A percentile compares a stretch with the other conserved stretches of the same genome.
phyloP scores from a whole-genome alignment of 2,329 filamentous ascomycete genomes.

The Ascochyta koolunga region DNA sequence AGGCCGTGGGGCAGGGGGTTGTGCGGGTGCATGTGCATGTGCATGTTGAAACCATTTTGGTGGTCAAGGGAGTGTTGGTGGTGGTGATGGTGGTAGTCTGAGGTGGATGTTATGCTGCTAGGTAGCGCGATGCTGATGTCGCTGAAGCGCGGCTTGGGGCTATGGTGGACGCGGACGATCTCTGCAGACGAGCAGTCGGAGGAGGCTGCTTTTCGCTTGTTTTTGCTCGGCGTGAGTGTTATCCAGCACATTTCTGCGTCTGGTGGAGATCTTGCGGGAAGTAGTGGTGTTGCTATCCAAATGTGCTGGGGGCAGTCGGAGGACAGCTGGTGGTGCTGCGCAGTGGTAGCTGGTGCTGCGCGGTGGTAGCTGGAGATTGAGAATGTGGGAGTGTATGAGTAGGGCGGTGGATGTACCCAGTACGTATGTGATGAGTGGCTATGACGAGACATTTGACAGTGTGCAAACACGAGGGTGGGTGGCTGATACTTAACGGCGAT shows the following conservation, averaged over 20 bases:
- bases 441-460: constrained; percentile 29
- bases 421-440: constrained; percentile 21
- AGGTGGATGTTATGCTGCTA: constrained; percentile 13
- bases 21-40: constrained; percentile 32
- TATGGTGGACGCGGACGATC: constrained; percentile 36
- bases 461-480: constrained; percentile 9
- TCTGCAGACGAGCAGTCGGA: constrained; percentile 24
- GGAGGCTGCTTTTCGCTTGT: constrained; percentile 18
- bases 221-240: constrained; percentile 35
- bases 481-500: constrained; percentile 24
- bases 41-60: no score
- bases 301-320: constrained; percentile 27
- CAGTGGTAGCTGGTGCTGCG: constrained; percentile 30
- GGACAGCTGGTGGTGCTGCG: constrained; percentile 28
- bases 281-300: constrained; percentile 15
- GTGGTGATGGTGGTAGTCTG: constrained; percentile 8
- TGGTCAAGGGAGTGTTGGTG: constrained; percentile 17
- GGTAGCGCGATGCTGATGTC: constrained; percentile 32
- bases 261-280: background rate
- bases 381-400: constrained; percentile 26
- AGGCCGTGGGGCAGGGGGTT: constrained; percentile 21
- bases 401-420: constrained; percentile 26
- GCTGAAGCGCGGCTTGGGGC: constrained; percentile 27
- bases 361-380: constrained; percentile 30
- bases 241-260: constrained; percentile 40